These are phyloP conservation scores for Graphilbum ipis-grandicollis DNA, from an alignment of 2,329 filamentous ascomycete genomes.

Conservation along the genomic window DNA sequence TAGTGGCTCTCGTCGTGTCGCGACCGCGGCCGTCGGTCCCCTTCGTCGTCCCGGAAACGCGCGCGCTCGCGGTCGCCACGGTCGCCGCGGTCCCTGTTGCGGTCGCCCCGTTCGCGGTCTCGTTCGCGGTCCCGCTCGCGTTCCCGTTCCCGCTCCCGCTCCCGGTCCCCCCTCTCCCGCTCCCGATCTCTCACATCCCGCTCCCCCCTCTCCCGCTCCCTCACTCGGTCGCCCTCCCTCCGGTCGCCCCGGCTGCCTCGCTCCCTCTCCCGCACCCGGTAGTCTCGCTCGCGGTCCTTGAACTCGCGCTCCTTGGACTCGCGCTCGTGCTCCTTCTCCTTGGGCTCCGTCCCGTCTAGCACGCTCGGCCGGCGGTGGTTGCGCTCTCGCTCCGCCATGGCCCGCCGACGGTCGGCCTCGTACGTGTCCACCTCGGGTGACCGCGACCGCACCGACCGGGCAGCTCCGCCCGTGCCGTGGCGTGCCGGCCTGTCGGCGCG, in stretches of 20 bases:
- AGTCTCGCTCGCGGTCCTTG: conserved; percentile 28
- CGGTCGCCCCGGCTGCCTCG: conserved; percentile 23
- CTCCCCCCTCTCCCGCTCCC: conserved; percentile 42
- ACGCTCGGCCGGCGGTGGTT: conserved; percentile 71
- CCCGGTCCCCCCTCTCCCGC: conserved; percentile 41
- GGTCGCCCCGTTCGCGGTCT: conserved; percentile 20
- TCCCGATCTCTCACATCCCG: conserved; percentile 66
- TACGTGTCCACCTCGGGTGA: conserved; percentile 89
- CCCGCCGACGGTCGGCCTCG: conserved; percentile 85
- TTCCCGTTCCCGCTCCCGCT: conserved; percentile 16
- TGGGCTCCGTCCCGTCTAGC: conserved; percentile 43
- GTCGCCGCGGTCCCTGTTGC: conserved; percentile 17
- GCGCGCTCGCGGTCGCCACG: conserved; percentile 20
- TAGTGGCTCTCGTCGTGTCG: conserved; percentile 53
- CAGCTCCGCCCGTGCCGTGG: conserved; percentile 25
- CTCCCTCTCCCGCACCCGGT: conserved; percentile 17
- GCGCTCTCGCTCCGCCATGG: conserved; percentile 83
- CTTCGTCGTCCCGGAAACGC: conserved; percentile 26
- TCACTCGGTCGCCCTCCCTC: conserved; percentile 23
- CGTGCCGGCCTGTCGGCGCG: conserved; percentile 40
- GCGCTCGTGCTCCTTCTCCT: conserved; percentile 15
- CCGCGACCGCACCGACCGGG: conserved; percentile 45
- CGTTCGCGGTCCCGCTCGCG: conserved; percentile 17
- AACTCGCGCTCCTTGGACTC: conserved; percentile 11
- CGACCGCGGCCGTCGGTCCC: conserved; percentile 32